A percentile compares a stretch with the other conserved stretches of the same genome.
phyloP scores from a whole-genome alignment of 1,284 basidiomycete species.

The Fomitopsis pinicola region DNA sequence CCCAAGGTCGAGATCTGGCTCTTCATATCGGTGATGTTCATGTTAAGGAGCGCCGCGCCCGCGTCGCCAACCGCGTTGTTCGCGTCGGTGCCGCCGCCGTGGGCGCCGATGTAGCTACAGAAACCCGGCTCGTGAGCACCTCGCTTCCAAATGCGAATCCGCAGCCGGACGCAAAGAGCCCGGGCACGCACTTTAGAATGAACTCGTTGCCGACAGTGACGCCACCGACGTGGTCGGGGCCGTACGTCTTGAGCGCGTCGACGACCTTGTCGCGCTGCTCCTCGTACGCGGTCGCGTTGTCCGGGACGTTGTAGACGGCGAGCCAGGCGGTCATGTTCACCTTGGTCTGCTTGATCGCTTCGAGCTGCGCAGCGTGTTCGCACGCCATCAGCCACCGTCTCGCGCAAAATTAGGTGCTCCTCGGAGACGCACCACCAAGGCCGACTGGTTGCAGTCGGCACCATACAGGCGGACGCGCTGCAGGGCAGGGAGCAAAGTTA shows the following conservation, averaged over 20 bases:
- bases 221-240: slow-evolving; percentile 74
- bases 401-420: background rate
- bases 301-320: slow-evolving; percentile 71
- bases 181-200: slow-evolving; percentile 62
- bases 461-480: slow-evolving; percentile 54
- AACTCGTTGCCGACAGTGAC: slow-evolving; percentile 83
- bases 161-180: too few species aligned
- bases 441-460: slow-evolving; percentile 54
- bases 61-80: slow-evolving; percentile 52
- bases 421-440: slow-evolving; percentile 39
- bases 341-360: slow-evolving; percentile 86
- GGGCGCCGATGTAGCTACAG: slow-evolving; percentile 49
- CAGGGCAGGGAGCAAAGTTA: slow-evolving; percentile 2
- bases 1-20: slow-evolving; percentile 49
- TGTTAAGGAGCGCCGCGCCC: slow-evolving; percentile 54
- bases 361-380: slow-evolving; percentile 38
- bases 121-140: slow-evolving; percentile 4
- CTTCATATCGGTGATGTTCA: slow-evolving; percentile 64
- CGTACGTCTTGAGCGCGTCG: slow-evolving; percentile 73
- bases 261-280: slow-evolving; percentile 71
- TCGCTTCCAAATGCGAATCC: slow-evolving; percentile 1
- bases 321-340: slow-evolving; percentile 84
- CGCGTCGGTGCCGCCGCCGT: slow-evolving; percentile 37
- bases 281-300: slow-evolving; percentile 65
- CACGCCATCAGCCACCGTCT: background rate